Base-by-base conservation (phyloP, 1,284 basidiomycete species). In the Trametes pubescens region DNA sequence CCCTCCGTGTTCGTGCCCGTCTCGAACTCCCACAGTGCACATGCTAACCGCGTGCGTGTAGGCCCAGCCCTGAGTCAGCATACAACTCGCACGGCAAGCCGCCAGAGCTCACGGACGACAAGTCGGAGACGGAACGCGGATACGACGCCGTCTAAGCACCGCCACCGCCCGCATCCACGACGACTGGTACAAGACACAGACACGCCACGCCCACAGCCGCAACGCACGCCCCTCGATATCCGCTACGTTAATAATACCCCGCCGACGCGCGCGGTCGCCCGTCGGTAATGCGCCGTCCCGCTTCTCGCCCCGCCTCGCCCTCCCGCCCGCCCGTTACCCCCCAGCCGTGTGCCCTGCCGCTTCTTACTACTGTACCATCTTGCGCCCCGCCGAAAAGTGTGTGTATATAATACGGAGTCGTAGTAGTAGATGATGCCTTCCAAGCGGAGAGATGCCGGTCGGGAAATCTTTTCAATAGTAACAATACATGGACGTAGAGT, bases 41-140 rank as follows among this genome's bases (percentile, higher is more conserved):
- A 14, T 14, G 34, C 53, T 55, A 4, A 47, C 44, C 13, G 40
- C 4, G 18, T 2, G 22, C 14, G 14, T 29, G 34, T 46, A 68
- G 67, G 13, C 43, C 60, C 21, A 64, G 62, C 62, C 60, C 64
- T n/a, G 53, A 43, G 7, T 53, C 64, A 1, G 51, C 34, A 13
- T 57, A 61, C 53, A 55, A 29, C n/a, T 16, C 53, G 48, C 47
- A 51, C 26, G 65, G 64, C 59, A 68, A 68, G 59, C n/a, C 62
- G 24, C 44, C n/a, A n/a, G 63, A 65, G 46, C 61, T 68, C 32
- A 51, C 53, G 22, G 60, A 65, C 40, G 67, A 66, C 35, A 61
- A 51, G 38, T 43, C 43, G 32, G 58, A 53, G 43, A 48, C 59
- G 44, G 46, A 62, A 18, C 56, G 57, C 52, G 48, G 58, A 18